Percentiles rank a stretch among this genome's conserved stretches.
phyloP scores from a whole-genome alignment of 257 asterid species.

The Lycium ferocissimum region DNA sequence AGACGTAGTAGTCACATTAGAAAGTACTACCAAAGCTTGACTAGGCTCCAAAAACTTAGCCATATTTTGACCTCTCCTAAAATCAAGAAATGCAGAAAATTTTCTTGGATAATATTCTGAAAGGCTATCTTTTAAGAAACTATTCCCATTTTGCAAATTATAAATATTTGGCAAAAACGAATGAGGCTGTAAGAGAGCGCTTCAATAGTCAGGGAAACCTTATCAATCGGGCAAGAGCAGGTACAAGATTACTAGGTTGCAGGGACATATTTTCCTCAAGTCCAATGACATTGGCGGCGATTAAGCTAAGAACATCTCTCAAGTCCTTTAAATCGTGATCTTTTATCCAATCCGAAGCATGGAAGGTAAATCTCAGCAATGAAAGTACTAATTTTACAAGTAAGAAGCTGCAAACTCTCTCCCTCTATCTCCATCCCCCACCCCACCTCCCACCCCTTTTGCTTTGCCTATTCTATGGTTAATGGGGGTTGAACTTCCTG shows the following conservation, averaged over 20 bases:
- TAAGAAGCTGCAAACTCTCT: not conserved
- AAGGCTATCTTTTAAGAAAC: not conserved
- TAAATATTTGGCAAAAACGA: not conserved
- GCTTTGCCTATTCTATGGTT: not conserved
- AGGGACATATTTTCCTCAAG: not conserved
- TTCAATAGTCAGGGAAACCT: not conserved
- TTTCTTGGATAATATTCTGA: not conserved
- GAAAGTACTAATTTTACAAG: not conserved
- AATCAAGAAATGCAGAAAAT: not conserved
- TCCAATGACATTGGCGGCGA: not conserved
- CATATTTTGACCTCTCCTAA: not conserved
- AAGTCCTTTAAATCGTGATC: not conserved
- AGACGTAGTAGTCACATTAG: not conserved
- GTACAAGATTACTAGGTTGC: constrained; percentile 2
- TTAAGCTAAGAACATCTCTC: not conserved
- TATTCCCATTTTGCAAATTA: not conserved
- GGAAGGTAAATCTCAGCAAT: not conserved
- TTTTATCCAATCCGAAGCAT: not conserved
- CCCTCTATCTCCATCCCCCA: too few species aligned
- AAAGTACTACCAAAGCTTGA: not conserved
- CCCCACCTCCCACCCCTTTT: not conserved
- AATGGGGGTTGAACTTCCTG: not conserved
- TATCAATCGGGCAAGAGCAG: not conserved
- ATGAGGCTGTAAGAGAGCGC: not conserved
- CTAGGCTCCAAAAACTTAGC: not conserved